phyloP scores from a whole-genome alignment of 345 rosid genomes.

The sweet orange (Citrus sinensis) region DNA sequence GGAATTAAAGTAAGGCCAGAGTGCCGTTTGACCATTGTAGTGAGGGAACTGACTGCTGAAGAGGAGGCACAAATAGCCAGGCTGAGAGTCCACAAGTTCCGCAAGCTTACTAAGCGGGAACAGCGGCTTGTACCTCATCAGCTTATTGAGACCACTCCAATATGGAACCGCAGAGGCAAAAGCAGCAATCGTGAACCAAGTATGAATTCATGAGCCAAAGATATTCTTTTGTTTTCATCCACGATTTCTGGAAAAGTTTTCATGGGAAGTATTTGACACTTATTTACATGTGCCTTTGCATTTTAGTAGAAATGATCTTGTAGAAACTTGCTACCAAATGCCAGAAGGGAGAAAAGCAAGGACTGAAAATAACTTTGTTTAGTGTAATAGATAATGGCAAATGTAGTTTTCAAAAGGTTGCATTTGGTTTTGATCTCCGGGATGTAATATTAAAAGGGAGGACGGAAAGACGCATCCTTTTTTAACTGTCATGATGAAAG shows the following conservation, averaged over 20 bases:
- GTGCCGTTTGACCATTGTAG: constrained; percentile 73
- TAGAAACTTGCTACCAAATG: neutral
- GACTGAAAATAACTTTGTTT: neutral
- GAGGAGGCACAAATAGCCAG: constrained; percentile 89
- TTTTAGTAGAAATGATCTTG: neutral
- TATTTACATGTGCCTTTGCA: neutral
- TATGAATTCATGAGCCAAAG: constrained; percentile 12
- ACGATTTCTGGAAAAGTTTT: neutral
- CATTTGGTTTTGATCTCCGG: neutral
- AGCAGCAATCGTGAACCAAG: neutral
- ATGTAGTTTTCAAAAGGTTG: neutral
- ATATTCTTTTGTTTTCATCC: neutral
- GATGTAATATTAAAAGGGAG: neutral
- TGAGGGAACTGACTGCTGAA: constrained; percentile 77
- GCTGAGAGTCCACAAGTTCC: constrained; percentile 72
- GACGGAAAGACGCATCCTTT: neutral
- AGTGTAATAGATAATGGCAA: neutral
- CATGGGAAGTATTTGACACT: neutral
- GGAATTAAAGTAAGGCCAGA: constrained; percentile 63
- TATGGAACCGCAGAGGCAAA: constrained; percentile 76
- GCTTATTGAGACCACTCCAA: constrained; percentile 79
- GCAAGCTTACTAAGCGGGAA: constrained; percentile 73
- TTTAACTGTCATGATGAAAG: neutral
- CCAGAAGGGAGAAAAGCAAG: neutral
- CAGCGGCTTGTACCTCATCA: constrained; percentile 66